These are phyloP conservation scores for Aurantiochytrium sp. DNA, from an alignment of 108 stramenopile species.

Conservation along the genomic window DNA sequence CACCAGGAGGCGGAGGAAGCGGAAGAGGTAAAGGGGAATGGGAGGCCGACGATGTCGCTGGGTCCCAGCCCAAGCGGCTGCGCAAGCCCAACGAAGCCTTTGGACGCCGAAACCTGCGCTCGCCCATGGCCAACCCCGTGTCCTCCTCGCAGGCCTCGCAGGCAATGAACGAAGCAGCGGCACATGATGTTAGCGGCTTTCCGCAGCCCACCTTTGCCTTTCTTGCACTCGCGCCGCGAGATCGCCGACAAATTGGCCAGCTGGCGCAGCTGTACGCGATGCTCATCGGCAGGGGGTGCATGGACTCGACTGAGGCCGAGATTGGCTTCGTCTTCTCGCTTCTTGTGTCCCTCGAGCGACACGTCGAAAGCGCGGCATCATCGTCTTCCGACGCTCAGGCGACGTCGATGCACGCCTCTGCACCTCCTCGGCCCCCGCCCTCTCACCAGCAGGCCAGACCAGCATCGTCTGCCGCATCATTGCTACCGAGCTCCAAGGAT, in stretches of 20 bases:
- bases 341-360: background rate
- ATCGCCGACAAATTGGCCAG: background rate
- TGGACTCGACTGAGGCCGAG: background rate
- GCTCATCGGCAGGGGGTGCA: background rate
- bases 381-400: background rate
- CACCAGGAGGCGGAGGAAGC: too few species aligned
- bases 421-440: background rate
- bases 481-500: background rate
- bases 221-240: background rate
- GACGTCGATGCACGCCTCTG: background rate
- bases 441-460: background rate
- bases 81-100: background rate
- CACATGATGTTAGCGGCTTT: background rate
- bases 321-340: background rate
- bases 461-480: background rate
- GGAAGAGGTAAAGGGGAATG: too few species aligned
- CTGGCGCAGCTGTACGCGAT: background rate
- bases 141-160: background rate
- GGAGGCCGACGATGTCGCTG: background rate
- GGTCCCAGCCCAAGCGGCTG: background rate
- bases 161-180: background rate
- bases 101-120: background rate
- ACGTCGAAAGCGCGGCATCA: background rate
- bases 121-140: background rate
- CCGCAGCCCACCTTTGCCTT: background rate